Evolutionary conservation across 257 asterid species (phyloP).

Genomic region (Penstemon barbatus): DNA sequence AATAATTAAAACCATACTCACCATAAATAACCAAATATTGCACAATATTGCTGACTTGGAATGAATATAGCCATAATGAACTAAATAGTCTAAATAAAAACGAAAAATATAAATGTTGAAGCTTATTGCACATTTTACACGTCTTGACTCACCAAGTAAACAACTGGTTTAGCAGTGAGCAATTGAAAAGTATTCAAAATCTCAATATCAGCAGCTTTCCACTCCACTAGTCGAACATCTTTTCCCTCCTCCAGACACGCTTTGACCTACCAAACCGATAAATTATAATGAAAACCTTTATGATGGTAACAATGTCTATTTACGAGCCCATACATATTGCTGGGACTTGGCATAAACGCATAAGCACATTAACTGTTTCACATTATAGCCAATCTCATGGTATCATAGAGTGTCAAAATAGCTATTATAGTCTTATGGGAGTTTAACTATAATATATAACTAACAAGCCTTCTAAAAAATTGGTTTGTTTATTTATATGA

Average conservation of each 20-base stretch:
- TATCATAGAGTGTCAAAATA: background rate
- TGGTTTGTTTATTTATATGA: background rate
- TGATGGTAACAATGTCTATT: slow-evolving; percentile 1
- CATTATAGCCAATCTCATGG: background rate
- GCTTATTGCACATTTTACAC: slow-evolving; percentile 2
- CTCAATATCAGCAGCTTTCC: slow-evolving; percentile 98
- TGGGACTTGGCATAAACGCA: background rate
- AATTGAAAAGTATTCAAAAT: slow-evolving; percentile 88
- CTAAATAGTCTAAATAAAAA: slow-evolving; percentile 9
- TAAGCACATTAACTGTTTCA: background rate
- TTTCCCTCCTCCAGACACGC: slow-evolving; percentile 72
- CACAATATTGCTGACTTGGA: slow-evolving; percentile 4
- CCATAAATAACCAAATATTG: slow-evolving; percentile 2
- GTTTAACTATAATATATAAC: background rate
- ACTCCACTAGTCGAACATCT: slow-evolving; percentile 84
- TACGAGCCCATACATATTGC: slow-evolving; percentile 1
- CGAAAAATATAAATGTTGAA: background rate
- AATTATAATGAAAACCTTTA: slow-evolving; percentile 16
- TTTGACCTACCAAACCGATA: slow-evolving; percentile 57
- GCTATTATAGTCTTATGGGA: background rate
- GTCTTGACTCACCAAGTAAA: slow-evolving; percentile 77
- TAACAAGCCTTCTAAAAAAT: background rate
- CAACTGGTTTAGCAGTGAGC: slow-evolving; percentile 97
- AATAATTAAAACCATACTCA: slow-evolving; percentile 4
- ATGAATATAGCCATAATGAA: background rate